Conservation (phyloP, 73 alveolate genomes). For the Uronychia setigera region DNA sequence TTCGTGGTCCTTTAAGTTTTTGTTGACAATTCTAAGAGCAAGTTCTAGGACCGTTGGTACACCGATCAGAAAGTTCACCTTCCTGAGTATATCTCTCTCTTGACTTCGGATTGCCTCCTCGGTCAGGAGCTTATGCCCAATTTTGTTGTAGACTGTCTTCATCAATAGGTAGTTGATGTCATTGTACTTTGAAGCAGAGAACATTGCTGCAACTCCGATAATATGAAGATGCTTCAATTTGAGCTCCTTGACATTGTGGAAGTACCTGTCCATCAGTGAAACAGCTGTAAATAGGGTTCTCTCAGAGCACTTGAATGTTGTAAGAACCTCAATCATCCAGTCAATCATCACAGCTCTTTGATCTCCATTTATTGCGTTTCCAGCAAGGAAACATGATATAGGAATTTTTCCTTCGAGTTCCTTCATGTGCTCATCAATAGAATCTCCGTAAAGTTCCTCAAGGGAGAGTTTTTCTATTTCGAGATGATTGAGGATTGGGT, state of each 20-base stretch:
- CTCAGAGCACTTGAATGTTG: constrained; percentile 66
- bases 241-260: constrained; percentile 28
- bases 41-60: not conserved
- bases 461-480: not conserved
- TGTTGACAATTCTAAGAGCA: not conserved
- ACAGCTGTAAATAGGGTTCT: constrained; percentile 74
- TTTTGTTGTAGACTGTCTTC: constrained; percentile 83
- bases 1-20: not conserved
- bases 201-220: constrained; percentile 91
- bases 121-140: constrained; percentile 76
- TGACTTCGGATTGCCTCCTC: constrained; percentile 1
- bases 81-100: not conserved
- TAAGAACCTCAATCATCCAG: constrained; percentile 91
- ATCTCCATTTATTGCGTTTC: not conserved
- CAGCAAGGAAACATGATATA: not conserved
- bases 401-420: not conserved
- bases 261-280: constrained; percentile 71
- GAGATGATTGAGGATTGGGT: not conserved
- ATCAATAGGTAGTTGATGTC: constrained; percentile 88
- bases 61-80: not conserved
- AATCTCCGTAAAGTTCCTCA: not conserved
- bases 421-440: not conserved
- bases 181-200: constrained; percentile 88
- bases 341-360: constrained; percentile 83
- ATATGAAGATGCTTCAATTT: constrained; percentile 79